phyloP scores from a whole-genome alignment of 2,329 filamentous ascomycete genomes.

The Zymoseptoria crescenta region DNA sequence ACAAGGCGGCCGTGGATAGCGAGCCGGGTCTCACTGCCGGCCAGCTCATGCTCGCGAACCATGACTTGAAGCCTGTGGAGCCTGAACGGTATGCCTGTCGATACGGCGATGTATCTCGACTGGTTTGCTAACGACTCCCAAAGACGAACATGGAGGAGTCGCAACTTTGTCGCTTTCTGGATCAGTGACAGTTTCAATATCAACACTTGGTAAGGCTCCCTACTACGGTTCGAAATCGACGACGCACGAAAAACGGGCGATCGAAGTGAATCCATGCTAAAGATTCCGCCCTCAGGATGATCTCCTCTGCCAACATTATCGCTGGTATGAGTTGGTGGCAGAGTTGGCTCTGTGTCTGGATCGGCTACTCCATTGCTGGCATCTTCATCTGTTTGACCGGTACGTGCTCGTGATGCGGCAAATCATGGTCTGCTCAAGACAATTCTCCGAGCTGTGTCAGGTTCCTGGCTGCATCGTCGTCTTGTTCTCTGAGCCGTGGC shows the following conservation, averaged over 20 bases:
- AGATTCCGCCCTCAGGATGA: constrained; percentile 59
- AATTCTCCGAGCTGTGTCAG: not conserved
- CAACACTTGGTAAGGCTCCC: constrained; percentile 19
- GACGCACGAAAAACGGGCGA: not conserved
- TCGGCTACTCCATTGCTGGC: constrained; percentile 71
- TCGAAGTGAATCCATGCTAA: constrained; percentile 43
- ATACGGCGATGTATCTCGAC: not conserved
- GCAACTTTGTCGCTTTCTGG: constrained; percentile 83
- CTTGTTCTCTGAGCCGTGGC: not conserved
- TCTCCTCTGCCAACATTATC: constrained; percentile 78
- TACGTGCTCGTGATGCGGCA: not conserved
- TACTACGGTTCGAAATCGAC: not conserved
- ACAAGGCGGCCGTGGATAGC: constrained; percentile 62
- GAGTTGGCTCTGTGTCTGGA: constrained; percentile 36
- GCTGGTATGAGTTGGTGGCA: constrained; percentile 50
- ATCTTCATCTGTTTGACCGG: constrained; percentile 70
- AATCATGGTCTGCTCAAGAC: not conserved
- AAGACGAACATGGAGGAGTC: constrained; percentile 71
- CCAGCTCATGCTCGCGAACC: constrained; percentile 81
- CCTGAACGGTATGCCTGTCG: constrained; percentile 41
- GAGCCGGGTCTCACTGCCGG: constrained; percentile 70
- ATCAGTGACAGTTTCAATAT: constrained; percentile 80
- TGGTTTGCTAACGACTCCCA: not conserved
- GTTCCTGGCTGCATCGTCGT: not conserved
- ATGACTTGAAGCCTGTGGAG: constrained; percentile 56